phyloP scores from a whole-genome alignment of 2,329 filamentous ascomycete species.

The Aspergillus caelatus region DNA sequence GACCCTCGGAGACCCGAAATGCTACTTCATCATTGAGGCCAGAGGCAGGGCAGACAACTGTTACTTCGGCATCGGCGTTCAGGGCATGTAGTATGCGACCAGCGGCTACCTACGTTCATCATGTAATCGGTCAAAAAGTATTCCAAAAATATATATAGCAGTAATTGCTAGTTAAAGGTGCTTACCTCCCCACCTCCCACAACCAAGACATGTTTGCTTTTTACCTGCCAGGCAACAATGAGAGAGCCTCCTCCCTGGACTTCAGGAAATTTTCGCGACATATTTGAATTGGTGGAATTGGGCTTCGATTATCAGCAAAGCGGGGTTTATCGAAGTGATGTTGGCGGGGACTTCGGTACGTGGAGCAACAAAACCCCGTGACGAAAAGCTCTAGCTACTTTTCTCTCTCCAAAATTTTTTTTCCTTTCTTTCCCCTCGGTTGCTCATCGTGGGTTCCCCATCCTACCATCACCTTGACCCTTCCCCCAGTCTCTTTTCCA shows the following conservation, averaged over 20 bases:
- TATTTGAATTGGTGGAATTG: slow-evolving; percentile 28
- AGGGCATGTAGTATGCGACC: slow-evolving; percentile 92
- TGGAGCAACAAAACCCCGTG: slow-evolving; percentile 16
- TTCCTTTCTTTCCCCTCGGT: slow-evolving; percentile 9
- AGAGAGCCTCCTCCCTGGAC: slow-evolving; percentile 90
- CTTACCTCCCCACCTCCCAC: slow-evolving; percentile 91
- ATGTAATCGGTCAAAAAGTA: slow-evolving; percentile 1
- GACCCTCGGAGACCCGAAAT: slow-evolving; percentile 72
- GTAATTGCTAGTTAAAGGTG: slow-evolving; percentile 6
- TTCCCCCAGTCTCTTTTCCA: slow-evolving; percentile 16
- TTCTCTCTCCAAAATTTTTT: slow-evolving; percentile 15
- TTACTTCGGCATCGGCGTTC: slow-evolving; percentile 90
- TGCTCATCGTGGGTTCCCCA: slow-evolving; percentile 1
- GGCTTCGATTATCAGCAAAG: background rate
- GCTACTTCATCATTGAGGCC: slow-evolving; percentile 89
- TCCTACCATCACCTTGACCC: slow-evolving; percentile 13
- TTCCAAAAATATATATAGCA: slow-evolving; percentile 16
- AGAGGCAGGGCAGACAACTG: slow-evolving; percentile 75
- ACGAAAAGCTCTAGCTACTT: slow-evolving; percentile 11
- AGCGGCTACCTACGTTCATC: slow-evolving; percentile 76
- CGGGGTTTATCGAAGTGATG: slow-evolving; percentile 15
- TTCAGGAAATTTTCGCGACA: slow-evolving; percentile 67
- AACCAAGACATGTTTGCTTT: slow-evolving; percentile 84
- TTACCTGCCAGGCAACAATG: slow-evolving; percentile 94
- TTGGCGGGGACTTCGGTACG: slow-evolving; percentile 17